Conservation (phyloP, 345 rosid genomes). For the Viola odorata region DNA sequence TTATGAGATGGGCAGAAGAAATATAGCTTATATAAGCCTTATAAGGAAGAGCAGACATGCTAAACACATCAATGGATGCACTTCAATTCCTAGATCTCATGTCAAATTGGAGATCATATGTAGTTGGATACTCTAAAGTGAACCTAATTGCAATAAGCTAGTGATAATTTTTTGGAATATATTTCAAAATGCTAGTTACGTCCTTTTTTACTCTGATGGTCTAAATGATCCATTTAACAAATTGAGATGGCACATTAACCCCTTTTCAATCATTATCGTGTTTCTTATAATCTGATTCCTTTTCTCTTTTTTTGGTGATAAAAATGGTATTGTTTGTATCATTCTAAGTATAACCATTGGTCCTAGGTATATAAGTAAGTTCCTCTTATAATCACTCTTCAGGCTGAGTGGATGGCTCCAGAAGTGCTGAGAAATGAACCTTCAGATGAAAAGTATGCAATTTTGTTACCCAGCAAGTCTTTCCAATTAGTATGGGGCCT, state of each 20-base stretch:
- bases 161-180: not conserved
- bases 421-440: slow-evolving; percentile 96
- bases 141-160: not conserved
- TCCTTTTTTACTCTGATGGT: not conserved
- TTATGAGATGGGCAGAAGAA: no score
- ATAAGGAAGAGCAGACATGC: no score
- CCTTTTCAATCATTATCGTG: no score
- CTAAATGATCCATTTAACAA: not conserved
- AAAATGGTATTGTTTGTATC: not conserved
- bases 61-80: no score
- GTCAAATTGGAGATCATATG: no score
- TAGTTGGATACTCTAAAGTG: no score
- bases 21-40: no score
- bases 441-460: slow-evolving; percentile 78
- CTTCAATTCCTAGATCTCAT: no score
- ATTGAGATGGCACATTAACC: not conserved
- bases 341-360: not conserved
- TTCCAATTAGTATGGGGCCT: not conserved
- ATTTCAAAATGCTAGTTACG: no score
- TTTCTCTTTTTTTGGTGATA: not conserved
- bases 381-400: slow-evolving; percentile 17
- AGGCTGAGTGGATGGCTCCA: slow-evolving; percentile 99
- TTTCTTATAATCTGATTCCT: not conserved
- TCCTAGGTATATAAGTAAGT: not conserved
- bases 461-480: slow-evolving; percentile 1